These are phyloP conservation scores for Crataegus laevigata DNA, from an alignment of 306 rosid species.

Conservation along the genomic window DNA sequence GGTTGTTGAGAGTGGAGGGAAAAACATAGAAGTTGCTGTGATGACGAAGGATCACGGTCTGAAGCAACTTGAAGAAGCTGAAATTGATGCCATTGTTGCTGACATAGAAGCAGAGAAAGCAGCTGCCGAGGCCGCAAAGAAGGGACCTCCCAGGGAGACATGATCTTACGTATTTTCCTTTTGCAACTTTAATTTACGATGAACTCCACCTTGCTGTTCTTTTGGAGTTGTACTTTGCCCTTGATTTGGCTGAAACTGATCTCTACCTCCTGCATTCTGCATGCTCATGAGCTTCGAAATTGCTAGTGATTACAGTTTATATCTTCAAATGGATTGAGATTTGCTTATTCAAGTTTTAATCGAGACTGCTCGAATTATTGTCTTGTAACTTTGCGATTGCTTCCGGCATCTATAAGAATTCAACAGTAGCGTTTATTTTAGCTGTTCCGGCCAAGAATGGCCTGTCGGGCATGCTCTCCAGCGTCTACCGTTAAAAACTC, in stretches of 20 bases:
- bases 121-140: slow-evolving; percentile 97
- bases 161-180: slow-evolving; percentile 23
- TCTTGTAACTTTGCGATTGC: neutral
- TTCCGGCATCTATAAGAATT: neutral
- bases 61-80: slow-evolving; percentile 90
- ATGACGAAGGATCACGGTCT: slow-evolving; percentile 85
- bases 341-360: neutral
- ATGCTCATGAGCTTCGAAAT: slow-evolving; percentile 6
- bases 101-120: slow-evolving; percentile 96
- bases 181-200: neutral
- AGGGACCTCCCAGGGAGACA: slow-evolving; percentile 75
- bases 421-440: neutral
- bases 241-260: slow-evolving; percentile 3
- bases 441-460: neutral
- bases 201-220: neutral
- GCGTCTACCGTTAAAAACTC: neutral
- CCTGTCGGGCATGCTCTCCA: neutral
- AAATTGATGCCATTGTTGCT: slow-evolving; percentile 86
- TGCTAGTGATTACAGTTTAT: slow-evolving; percentile 2
- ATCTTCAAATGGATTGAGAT: neutral
- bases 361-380: neutral
- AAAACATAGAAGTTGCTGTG: slow-evolving; percentile 95
- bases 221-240: slow-evolving; percentile 8
- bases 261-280: neutral
- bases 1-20: slow-evolving; percentile 99